Evolutionary conservation across 2,329 filamentous ascomycete species (phyloP).

Genomic region (Hypoxylon sp.): DNA sequence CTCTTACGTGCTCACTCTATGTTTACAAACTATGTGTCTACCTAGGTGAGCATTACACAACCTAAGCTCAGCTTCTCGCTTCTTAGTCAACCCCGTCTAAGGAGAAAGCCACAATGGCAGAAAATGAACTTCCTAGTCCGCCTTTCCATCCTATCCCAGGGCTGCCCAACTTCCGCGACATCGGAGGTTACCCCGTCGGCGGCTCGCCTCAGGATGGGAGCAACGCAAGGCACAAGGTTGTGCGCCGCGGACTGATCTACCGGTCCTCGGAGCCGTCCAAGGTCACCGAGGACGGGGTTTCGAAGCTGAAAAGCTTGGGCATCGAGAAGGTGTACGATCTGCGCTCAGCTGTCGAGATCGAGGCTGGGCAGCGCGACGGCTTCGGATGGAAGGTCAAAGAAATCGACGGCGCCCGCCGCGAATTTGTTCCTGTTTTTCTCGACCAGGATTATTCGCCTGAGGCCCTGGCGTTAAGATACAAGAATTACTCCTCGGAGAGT

Average conservation of each 20-base stretch:
- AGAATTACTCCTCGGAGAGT: conserved; percentile 62
- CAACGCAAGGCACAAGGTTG: conserved; percentile 47
- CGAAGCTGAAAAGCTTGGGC: conserved; percentile 66
- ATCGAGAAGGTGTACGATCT: conserved; percentile 63
- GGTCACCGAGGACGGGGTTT: conserved; percentile 66
- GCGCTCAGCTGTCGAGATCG: conserved; percentile 64
- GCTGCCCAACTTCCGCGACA: conserved; percentile 76
- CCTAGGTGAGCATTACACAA: conserved; percentile 12
- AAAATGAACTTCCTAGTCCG: conserved; percentile 51
- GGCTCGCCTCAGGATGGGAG: conserved; percentile 56
- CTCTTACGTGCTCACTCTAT: conserved; percentile 32
- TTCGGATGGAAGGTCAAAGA: conserved; percentile 56
- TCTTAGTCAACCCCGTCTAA: conserved; percentile 10
- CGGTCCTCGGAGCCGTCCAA: conserved; percentile 76
- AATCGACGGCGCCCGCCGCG: conserved; percentile 65
- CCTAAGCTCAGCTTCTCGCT: conserved; percentile 3
- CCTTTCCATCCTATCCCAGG: conserved; percentile 68
- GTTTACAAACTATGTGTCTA: conserved; percentile 7
- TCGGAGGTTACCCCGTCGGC: conserved; percentile 69
- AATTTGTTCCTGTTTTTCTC: conserved; percentile 72
- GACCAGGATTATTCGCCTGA: conserved; percentile 69
- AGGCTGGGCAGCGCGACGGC: conserved; percentile 54
- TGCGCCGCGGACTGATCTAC: conserved; percentile 70
- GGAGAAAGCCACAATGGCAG: conserved; percentile 14
- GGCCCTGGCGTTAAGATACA: conserved; percentile 67